These are phyloP conservation scores for Colletotrichum tanaceti DNA, from an alignment of 2,329 filamentous ascomycete species.

Conservation along the genomic window DNA sequence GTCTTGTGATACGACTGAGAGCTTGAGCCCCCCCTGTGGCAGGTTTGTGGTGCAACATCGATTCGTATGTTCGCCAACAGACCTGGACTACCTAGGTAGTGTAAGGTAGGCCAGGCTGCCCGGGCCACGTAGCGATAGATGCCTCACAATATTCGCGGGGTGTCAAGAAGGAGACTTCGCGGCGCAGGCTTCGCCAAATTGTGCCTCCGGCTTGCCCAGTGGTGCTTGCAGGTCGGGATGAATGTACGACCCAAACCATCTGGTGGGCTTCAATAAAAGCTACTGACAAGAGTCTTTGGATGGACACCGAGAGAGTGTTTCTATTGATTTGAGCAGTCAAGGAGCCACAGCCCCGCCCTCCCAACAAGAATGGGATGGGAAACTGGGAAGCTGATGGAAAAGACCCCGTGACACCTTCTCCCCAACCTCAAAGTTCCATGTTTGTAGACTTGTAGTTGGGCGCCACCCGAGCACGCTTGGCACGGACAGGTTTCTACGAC, in stretches of 20 bases:
- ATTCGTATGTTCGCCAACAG: background rate
- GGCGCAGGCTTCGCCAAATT: background rate
- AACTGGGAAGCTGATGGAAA: background rate
- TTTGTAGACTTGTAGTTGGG: background rate
- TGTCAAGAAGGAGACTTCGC: accelerated
- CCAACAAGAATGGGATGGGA: background rate
- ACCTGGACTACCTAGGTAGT: no score
- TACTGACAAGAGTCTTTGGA: background rate
- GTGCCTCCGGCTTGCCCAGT: background rate
- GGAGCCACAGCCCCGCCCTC: background rate
- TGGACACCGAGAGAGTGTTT: background rate
- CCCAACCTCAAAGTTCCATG: no score
- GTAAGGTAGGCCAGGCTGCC: no score
- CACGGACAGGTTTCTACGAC: no score
- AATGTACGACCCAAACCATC: background rate
- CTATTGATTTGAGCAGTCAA: no score
- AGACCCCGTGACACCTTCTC: no score
- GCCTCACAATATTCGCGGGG: background rate
- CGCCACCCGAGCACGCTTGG: no score
- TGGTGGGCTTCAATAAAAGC: background rate
- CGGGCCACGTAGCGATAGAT: background rate
- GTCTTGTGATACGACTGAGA: background rate
- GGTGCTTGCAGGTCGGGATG: background rate
- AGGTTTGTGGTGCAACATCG: background rate
- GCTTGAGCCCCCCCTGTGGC: background rate